A percentile compares a stretch with the other conserved stretches of the same genome.
Evolutionary conservation across 768 basidiomycete genomes (phyloP).

Genomic region (Pleurotus salmoneostramineus): DNA sequence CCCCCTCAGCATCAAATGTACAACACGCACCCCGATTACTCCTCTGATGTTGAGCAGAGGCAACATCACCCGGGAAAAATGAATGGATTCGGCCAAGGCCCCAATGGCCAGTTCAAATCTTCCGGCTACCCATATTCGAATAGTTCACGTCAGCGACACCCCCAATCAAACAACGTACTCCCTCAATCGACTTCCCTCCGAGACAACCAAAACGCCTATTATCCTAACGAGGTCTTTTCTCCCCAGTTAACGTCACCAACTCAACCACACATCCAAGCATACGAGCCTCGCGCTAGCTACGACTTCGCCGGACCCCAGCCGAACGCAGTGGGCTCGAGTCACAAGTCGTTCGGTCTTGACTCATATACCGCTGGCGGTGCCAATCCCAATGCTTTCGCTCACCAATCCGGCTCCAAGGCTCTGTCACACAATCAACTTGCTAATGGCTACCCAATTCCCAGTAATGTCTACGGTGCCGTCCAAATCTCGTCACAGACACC

Average conservation of each 20-base stretch:
- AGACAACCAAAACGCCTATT: constrained; percentile 25
- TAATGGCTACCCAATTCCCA: not conserved
- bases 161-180: constrained; percentile 27
- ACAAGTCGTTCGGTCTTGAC: constrained; percentile 28
- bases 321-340: constrained; percentile 19
- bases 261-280: constrained; percentile 31
- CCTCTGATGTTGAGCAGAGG: constrained; percentile 35
- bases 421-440: constrained; percentile 17
- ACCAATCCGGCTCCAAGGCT: not conserved
- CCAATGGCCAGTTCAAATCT: constrained; percentile 19
- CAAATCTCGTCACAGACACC: constrained; percentile 72
- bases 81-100: constrained; percentile 27
- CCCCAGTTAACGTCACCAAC: constrained; percentile 35
- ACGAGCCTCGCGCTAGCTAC: constrained; percentile 30
- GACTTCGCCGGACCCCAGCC: constrained; percentile 27
- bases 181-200: constrained; percentile 31
- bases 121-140: constrained; percentile 34
- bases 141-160: constrained; percentile 37
- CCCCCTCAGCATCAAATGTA: constrained; percentile 25
- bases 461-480: constrained; percentile 20
- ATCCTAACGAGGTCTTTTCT: constrained; percentile 31
- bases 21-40: constrained; percentile 32
- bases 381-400: not conserved
- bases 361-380: constrained; percentile 17
- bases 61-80: constrained; percentile 27